Evolutionary conservation across 225 moss, liverwort and hornwort genomes (phyloP), one percentile per base, ranked within the genome.

Genomic region (Marchantia paleacea): DNA sequence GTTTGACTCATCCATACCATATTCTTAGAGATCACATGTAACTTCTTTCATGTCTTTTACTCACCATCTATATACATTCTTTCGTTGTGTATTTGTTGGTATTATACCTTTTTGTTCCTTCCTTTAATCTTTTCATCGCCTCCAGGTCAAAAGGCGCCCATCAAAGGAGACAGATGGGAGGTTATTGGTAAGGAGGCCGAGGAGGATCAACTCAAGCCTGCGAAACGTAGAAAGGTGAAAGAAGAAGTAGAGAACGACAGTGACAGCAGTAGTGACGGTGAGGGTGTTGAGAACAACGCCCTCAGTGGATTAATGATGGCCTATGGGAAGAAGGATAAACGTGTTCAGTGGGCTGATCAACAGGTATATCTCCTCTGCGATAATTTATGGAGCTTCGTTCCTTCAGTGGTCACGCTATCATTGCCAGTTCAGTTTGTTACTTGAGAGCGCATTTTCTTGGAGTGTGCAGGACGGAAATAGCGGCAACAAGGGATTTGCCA

Each of bases 221-320:
- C 52, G 4, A 87, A 87, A 76, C 84, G 86, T 14, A 84, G 78
- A 62, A 81, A 83, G 31, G 53, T 72, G 19, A 81, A 50, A 54
- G 79, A 83, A 58, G 81, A 71, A 55, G 10, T 64, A 10, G 78
- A 82, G 55, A 65, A 14, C 69, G 79, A 82, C 51, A 83, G 77
- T 68, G 83, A 80, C 72, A 72, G 71, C 66, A 80, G 84, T 64
- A 87, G 79, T 54, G 52, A 71, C 71, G 64, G 71, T 65, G 81
- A 82, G 64, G 84, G 76, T 54, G 79, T 71, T 62, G 69, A 81
- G 31, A 81, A 83, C 53, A 75, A 86, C 69, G 86, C 83, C 55
- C 83, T 86, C n/a, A 81, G 83, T 72, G 86, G 86, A 52, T 80
- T 86, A 54, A 86, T 86, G 86, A 72, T 80, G 54, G 86, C 86